Evolutionary conservation across 2,329 filamentous ascomycete genomes (phyloP).

Genomic region (Clarireedia hainanense): DNA sequence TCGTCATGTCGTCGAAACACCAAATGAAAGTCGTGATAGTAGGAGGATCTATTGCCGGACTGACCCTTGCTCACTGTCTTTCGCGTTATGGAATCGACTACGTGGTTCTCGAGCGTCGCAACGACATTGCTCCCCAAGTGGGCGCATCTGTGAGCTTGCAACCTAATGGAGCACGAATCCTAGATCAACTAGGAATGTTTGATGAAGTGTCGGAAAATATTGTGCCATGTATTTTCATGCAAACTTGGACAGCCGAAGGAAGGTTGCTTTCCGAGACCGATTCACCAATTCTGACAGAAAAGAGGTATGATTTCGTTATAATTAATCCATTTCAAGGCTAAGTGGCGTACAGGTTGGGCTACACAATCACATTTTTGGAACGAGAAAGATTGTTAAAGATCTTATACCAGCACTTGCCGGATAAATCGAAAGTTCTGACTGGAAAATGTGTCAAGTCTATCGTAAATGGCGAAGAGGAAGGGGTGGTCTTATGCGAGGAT

Average conservation of each 20-base stretch:
- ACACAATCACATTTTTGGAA: conserved; percentile 14
- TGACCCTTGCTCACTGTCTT: conserved; percentile 21
- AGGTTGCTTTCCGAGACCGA: conserved; percentile 10
- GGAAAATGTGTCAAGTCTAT: conserved; percentile 16
- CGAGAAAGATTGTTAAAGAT: conserved; percentile 15
- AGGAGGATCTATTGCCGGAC: conserved; percentile 19
- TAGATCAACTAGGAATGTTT: conserved; percentile 43
- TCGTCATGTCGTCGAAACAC: not conserved
- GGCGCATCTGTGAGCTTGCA: conserved; percentile 22
- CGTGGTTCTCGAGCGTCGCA: conserved; percentile 19
- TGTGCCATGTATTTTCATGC: conserved; percentile 10
- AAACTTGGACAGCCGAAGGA: conserved; percentile 9
- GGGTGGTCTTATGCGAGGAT: conserved; percentile 17
- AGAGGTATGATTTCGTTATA: conserved; percentile 9
- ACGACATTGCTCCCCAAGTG: conserved; percentile 15
- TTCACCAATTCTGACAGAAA: conserved; percentile 13
- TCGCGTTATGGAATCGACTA: conserved; percentile 17
- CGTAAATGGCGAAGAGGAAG: conserved; percentile 5
- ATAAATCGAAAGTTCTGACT: conserved; percentile 15
- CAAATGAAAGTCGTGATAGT: conserved; percentile 19
- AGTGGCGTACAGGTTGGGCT: conserved; percentile 15
- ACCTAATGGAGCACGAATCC: conserved; percentile 37
- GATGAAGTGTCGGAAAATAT: conserved; percentile 12
- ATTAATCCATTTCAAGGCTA: not conserved
- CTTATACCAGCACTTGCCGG: conserved; percentile 17